Conservation (phyloP, 345 rosid genomes). For the Aethionema arabicum region DNA sequence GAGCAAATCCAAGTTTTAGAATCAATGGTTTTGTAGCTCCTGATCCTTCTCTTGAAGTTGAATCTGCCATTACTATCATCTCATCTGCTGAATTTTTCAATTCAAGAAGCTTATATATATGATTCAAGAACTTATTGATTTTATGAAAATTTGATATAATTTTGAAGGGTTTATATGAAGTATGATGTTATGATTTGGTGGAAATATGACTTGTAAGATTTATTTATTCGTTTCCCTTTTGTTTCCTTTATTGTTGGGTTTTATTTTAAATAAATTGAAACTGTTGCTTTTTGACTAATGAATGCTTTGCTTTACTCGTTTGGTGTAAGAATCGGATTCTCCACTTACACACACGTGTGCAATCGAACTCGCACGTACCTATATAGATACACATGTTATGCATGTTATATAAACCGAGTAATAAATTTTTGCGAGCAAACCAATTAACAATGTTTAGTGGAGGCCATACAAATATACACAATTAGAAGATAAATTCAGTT, state of each 20-base stretch:
- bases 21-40: slow-evolving; percentile 53
- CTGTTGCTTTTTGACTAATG: slow-evolving; percentile 28
- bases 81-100: background rate
- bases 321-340: slow-evolving; percentile 34
- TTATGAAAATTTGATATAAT: slow-evolving; percentile 15
- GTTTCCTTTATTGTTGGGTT: no score
- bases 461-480: no score
- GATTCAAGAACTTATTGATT: slow-evolving; percentile 7
- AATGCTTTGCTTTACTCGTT: slow-evolving; percentile 23
- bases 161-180: slow-evolving; percentile 15
- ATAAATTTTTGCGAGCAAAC: no score
- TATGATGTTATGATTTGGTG: slow-evolving; percentile 11
- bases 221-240: slow-evolving; percentile 40
- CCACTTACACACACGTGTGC: slow-evolving; percentile 27
- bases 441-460: no score
- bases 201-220: slow-evolving; percentile 37
- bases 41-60: slow-evolving; percentile 42
- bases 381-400: background rate
- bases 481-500: no score
- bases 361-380: slow-evolving; percentile 6
- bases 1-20: slow-evolving; percentile 62
- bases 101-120: background rate
- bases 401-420: background rate
- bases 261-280: no score
- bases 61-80: slow-evolving; percentile 36